Evolutionary conservation across 2,329 filamentous ascomycete species (phyloP).

Genomic region (Neonectria punicea): DNA sequence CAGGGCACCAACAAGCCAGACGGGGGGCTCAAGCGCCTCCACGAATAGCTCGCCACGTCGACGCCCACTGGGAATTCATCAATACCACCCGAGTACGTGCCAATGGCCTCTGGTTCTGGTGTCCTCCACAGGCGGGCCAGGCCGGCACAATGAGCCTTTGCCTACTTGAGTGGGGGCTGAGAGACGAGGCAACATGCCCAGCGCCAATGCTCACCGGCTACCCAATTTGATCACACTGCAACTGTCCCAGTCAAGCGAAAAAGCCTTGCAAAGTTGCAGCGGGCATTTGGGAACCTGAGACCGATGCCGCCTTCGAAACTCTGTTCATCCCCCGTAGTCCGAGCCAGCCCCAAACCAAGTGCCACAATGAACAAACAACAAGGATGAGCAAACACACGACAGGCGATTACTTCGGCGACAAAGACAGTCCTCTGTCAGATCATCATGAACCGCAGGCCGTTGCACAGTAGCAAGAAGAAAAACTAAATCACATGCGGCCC

Average conservation of each 20-base stretch:
- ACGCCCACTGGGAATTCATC: slow-evolving; percentile 25
- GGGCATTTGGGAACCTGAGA: background rate
- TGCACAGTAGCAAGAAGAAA: background rate
- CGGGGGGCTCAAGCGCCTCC: slow-evolving; percentile 24
- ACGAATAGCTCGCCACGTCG: slow-evolving; percentile 36
- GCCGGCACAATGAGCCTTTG: slow-evolving; percentile 6
- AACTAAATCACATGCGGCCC: background rate
- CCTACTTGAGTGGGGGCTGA: slow-evolving; percentile 11
- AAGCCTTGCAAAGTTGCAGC: slow-evolving; percentile 7
- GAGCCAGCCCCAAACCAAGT: background rate
- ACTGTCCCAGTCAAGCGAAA: background rate
- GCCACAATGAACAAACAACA: slow-evolving; percentile 10
- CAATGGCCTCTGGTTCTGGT: slow-evolving; percentile 22
- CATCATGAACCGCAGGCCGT: background rate
- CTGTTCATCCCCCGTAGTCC: background rate
- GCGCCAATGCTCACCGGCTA: slow-evolving; percentile 13
- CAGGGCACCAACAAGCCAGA: slow-evolving; percentile 1
- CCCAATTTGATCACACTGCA: background rate
- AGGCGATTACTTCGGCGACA: background rate
- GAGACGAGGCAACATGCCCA: slow-evolving; percentile 5
- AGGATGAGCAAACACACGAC: slow-evolving; percentile 6
- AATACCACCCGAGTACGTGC: slow-evolving; percentile 22
- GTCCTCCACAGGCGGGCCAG: background rate
- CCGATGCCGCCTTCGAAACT: slow-evolving; percentile 8
- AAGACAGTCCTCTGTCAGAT: slow-evolving; percentile 3